These are phyloP conservation scores for Begonia peltatifolia DNA, from an alignment of 306 rosid species.

Conservation along the genomic window DNA sequence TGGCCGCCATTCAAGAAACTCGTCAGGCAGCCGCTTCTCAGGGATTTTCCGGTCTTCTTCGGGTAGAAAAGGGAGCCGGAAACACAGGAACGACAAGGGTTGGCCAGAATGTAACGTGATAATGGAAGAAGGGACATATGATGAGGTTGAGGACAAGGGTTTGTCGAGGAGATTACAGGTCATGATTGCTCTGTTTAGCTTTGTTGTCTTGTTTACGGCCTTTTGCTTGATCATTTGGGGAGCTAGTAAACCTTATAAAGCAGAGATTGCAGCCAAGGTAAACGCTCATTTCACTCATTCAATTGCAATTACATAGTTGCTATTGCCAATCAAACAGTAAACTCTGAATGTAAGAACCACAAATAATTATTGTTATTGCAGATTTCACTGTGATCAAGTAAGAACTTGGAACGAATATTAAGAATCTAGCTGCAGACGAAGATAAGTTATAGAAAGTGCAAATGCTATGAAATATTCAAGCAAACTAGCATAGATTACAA, in stretches of 20 bases:
- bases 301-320: not conserved
- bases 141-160: conserved; percentile 43
- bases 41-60: conserved; percentile 92
- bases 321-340: no score
- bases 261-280: conserved; percentile 58
- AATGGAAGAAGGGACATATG: conserved; percentile 77
- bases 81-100: conserved; percentile 67
- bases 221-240: conserved; percentile 95
- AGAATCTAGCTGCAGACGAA: no score
- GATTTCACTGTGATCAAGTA: no score
- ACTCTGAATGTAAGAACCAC: no score
- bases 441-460: no score
- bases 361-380: no score
- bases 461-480: no score
- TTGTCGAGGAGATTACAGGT: conserved; percentile 50
- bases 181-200: conserved; percentile 45
- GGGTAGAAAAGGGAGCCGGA: conserved; percentile 50
- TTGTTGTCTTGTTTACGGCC: conserved; percentile 46
- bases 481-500: no score
- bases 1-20: conserved; percentile 89
- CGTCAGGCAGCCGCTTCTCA: conserved; percentile 69
- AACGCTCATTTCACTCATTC: not conserved
- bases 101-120: conserved; percentile 99
- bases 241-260: conserved; percentile 71
- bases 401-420: no score